Conservation (phyloP, 2,329 filamentous ascomycete genomes). For the Blastomyces emzantsi region DNA sequence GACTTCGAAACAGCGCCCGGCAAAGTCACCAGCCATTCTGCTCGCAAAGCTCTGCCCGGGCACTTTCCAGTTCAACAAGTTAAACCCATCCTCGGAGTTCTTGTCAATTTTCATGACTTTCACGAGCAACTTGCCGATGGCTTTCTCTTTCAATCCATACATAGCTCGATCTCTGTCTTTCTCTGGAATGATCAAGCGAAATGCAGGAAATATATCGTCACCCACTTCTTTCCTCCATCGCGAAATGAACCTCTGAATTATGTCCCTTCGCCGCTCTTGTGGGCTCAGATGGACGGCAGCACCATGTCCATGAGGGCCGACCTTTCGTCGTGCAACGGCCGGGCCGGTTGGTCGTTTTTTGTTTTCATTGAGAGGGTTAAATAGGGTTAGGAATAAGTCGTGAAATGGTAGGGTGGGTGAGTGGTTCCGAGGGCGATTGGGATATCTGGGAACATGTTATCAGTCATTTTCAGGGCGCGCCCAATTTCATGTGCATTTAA, state of each 20-base stretch:
- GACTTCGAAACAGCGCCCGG: conserved; percentile 77
- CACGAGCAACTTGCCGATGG: conserved; percentile 82
- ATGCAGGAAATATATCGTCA: conserved; percentile 83
- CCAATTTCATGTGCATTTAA: background rate
- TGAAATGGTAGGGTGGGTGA: conserved; percentile 73
- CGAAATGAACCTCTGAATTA: conserved; percentile 78
- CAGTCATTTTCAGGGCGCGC: background rate
- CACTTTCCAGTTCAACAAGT: conserved; percentile 83
- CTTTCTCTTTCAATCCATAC: conserved; percentile 89
- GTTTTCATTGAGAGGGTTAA: conserved; percentile 71
- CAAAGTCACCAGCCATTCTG: conserved; percentile 79
- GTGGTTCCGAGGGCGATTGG: conserved; percentile 72
- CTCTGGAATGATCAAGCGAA: conserved; percentile 84
- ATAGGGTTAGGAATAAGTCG: conserved; percentile 65
- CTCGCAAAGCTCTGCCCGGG: conserved; percentile 58
- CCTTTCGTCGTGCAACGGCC: conserved; percentile 47
- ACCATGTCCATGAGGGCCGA: conserved; percentile 47
- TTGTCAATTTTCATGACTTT: conserved; percentile 87
- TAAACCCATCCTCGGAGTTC: conserved; percentile 79
- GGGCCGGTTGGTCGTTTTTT: conserved; percentile 59
- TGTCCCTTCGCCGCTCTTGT: conserved; percentile 66
- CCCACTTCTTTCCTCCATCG: conserved; percentile 85
- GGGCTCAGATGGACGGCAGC: conserved; percentile 47
- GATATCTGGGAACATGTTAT: conserved; percentile 49
- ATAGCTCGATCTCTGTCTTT: conserved; percentile 87